Evolutionary conservation across 208 protist genomes (phyloP).

Genomic region (Crithidia sp.): DNA sequence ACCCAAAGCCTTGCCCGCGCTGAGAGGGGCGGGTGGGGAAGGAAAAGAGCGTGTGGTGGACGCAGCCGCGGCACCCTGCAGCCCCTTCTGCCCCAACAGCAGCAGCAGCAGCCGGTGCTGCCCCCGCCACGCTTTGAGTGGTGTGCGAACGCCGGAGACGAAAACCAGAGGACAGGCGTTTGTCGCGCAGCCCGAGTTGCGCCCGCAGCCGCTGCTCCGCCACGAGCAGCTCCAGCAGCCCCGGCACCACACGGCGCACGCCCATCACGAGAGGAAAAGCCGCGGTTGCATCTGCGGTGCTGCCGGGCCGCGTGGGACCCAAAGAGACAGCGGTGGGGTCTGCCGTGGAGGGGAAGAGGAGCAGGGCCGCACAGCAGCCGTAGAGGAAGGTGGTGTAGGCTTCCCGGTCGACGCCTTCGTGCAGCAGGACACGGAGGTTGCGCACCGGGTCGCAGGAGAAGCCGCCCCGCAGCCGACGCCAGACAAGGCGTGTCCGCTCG

Average conservation of each 20-base stretch:
- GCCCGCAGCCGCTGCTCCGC: slow-evolving; percentile 34
- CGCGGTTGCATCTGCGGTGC: not conserved
- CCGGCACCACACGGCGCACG: slow-evolving; percentile 36
- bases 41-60: not conserved
- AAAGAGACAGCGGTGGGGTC: not conserved
- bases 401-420: slow-evolving; percentile 71
- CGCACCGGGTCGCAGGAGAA: slow-evolving; percentile 45
- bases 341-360: slow-evolving; percentile 33
- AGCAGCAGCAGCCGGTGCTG: not conserved
- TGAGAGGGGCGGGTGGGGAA: not conserved
- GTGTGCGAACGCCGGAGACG: slow-evolving; percentile 8
- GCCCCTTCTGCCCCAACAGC: too few species aligned
- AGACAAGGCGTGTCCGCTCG: slow-evolving; percentile 20
- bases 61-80: not conserved
- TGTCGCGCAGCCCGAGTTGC: slow-evolving; percentile 30
- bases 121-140: not conserved
- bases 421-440: slow-evolving; percentile 54
- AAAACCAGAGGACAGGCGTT: slow-evolving; percentile 28
- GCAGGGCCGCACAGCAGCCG: slow-evolving; percentile 43
- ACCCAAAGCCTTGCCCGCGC: not conserved
- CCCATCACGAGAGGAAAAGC: slow-evolving; percentile 10
- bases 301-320: not conserved
- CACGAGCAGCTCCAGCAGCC: slow-evolving; percentile 48
- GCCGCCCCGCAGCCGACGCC: slow-evolving; percentile 44
- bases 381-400: slow-evolving; percentile 70